Base-by-base conservation (phyloP, 1,284 basidiomycete genomes). In the Cystobasidiaceae sp. region DNA sequence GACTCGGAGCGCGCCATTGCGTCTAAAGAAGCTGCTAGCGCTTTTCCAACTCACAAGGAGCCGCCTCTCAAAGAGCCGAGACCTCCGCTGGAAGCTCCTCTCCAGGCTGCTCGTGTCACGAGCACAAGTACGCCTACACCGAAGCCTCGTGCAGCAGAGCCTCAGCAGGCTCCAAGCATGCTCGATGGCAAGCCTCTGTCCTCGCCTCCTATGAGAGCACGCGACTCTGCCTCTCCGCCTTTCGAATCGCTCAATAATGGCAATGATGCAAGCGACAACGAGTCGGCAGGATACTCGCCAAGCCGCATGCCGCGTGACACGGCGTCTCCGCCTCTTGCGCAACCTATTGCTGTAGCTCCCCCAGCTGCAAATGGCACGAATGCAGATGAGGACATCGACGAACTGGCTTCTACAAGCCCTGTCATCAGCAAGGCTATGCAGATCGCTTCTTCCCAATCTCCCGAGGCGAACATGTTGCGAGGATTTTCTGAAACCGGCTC, bases 401-500 rank as follows among this genome's bases (percentile, higher is more conserved):
- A 4, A 2, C 25, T 23, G 25, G n/a, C n/a, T n/a, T n/a, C n/a
- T n/a, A n/a, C n/a, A n/a, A n/a, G n/a, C n/a, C n/a, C n/a, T n/a
- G n/a, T n/a, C n/a, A n/a, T n/a, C n/a, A n/a, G n/a, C n/a, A 21
- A 21, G 3, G 45, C 44, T 37, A 56, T 41, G 13, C 54, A 56
- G n/a, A 33, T 56, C 2, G 54, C 54, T 28, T 56, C 54, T 4
- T 56, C 54, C 19, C 54, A 56, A 28, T 43, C 39, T 56, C 54
- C 54, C 13, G 54, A 56, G 45, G 41, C 54, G 23, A 37, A 56
- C 6, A 44, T 44, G 37, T 30, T 56, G 11, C 34, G 41, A 6
- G 30, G 39, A n/a, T 37, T 4, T 3, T 56, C 54, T 2, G 54
- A 56, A 3, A 25, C 17, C 32, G 54, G 19, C 32, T 8, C n/a